phyloP scores from a whole-genome alignment of 179 eudicot genomes.

The Drosera spatulata region DNA sequence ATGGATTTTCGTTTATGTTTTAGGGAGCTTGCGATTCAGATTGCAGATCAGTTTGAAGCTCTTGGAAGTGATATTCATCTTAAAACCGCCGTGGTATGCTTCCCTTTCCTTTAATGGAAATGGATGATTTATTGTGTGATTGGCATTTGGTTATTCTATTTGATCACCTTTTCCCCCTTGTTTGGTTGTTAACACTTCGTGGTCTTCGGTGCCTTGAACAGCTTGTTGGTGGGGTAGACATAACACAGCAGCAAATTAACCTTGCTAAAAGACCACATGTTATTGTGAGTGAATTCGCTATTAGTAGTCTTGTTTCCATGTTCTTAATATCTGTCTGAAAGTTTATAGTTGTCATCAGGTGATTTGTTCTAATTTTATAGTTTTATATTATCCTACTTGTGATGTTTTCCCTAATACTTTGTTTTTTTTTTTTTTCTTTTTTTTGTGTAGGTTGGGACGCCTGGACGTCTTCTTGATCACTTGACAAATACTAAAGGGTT shows the following conservation, averaged over 20 bases:
- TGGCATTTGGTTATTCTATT: too few species aligned
- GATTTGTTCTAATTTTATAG: background rate
- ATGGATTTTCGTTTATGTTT: too few species aligned
- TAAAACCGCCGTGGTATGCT: too few species aligned
- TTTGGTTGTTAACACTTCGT: too few species aligned
- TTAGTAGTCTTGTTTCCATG: too few species aligned
- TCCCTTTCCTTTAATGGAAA: too few species aligned
- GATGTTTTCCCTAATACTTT: background rate
- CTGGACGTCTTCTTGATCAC: conserved; percentile 96
- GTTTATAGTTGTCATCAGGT: too few species aligned
- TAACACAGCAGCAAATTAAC: conserved; percentile 51
- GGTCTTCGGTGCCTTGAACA: conserved; percentile 9
- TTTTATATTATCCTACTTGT: background rate
- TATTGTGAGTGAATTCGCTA: conserved; percentile 13
- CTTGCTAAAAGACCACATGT: conserved; percentile 80
- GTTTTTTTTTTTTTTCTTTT: conserved; percentile 6
- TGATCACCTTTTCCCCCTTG: too few species aligned
- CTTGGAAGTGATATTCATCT: conserved; percentile 80
- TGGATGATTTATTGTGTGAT: too few species aligned
- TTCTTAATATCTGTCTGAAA: too few species aligned
- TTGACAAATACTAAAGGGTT: conserved; percentile 90
- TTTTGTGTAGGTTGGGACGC: conserved; percentile 96
- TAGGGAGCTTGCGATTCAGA: conserved; percentile 95
- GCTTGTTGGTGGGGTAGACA: conserved; percentile 90
- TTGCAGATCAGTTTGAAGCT: conserved; percentile 93